These are phyloP conservation scores for Penicillium sp. DNA, from an alignment of 2,329 filamentous ascomycete genomes.

Conservation along the genomic window DNA sequence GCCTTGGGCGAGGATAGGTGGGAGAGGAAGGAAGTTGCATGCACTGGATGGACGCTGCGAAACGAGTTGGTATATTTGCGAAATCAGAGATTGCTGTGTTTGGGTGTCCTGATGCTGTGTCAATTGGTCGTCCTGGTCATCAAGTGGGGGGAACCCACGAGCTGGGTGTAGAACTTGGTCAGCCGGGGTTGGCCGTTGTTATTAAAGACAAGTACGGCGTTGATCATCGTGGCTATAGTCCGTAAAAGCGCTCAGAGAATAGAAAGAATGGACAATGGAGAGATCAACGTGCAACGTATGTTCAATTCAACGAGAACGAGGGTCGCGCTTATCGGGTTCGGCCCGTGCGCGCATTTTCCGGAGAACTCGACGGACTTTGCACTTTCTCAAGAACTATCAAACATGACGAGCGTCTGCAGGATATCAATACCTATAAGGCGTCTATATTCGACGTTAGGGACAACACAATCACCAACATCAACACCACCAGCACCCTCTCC, in stretches of 20 bases:
- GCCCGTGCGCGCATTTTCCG: conserved; percentile 19
- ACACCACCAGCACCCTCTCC: conserved; percentile 1
- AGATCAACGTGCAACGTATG: neutral
- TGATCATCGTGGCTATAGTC: conserved; percentile 67
- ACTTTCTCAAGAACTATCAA: neutral
- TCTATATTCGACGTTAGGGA: conserved; percentile 11
- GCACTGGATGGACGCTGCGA: conserved; percentile 84
- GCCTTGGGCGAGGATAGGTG: conserved; percentile 55
- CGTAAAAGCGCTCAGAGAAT: neutral
- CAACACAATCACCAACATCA: conserved; percentile 2
- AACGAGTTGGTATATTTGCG: conserved; percentile 94
- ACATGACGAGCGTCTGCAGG: conserved; percentile 9
- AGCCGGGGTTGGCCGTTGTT: conserved; percentile 93
- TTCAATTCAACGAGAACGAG: neutral
- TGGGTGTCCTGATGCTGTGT: conserved; percentile 69
- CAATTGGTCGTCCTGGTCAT: conserved; percentile 1
- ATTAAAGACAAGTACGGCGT: conserved; percentile 97
- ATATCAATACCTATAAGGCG: conserved; percentile 3
- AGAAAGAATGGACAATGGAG: neutral
- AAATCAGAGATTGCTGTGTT: conserved; percentile 93
- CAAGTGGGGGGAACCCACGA: conserved; percentile 52
- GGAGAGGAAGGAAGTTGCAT: conserved; percentile 92
- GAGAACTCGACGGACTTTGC: conserved; percentile 15
- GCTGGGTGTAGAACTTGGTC: conserved; percentile 97
- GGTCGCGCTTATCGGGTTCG: conserved; percentile 12